These are phyloP conservation scores for Claviceps sp. DNA, from an alignment of 2,329 filamentous ascomycete genomes.

Conservation along the genomic window DNA sequence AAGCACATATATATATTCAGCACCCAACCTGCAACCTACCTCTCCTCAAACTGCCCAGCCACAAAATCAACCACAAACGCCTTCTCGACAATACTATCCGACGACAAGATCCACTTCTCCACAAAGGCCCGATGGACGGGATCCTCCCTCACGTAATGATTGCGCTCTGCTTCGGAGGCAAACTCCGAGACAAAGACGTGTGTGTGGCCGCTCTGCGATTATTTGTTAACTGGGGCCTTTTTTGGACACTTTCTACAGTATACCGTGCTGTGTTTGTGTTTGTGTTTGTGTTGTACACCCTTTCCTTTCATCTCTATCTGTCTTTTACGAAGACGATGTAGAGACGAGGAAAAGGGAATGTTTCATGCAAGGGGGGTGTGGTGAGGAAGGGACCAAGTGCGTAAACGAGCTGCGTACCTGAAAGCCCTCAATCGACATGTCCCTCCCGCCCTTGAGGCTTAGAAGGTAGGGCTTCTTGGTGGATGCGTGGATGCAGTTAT, in stretches of 20 bases:
- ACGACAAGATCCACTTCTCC: slow-evolving; percentile 26
- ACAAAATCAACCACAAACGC: slow-evolving; percentile 48
- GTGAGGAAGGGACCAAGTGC: not conserved
- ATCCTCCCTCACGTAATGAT: slow-evolving; percentile 55
- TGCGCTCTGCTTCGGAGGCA: slow-evolving; percentile 44
- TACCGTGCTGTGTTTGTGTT: too few species aligned
- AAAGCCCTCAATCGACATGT: slow-evolving; percentile 47
- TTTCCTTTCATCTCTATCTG: not conserved
- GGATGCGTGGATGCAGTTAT: slow-evolving; percentile 47
- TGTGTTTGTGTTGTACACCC: too few species aligned
- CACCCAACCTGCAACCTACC: too few species aligned
- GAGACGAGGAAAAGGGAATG: too few species aligned
- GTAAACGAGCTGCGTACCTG: slow-evolving; percentile 28
- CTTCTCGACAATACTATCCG: slow-evolving; percentile 16
- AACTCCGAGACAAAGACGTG: slow-evolving; percentile 62
- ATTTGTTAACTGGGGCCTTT: not conserved
- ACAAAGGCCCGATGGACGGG: slow-evolving; percentile 49
- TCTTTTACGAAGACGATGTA: too few species aligned
- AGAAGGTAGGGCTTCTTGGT: slow-evolving; percentile 47
- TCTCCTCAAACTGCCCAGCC: slow-evolving; percentile 20
- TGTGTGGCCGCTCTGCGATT: slow-evolving; percentile 43
- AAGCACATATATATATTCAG: too few species aligned
- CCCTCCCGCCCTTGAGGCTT: slow-evolving; percentile 41
- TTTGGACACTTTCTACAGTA: not conserved
- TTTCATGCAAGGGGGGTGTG: not conserved